These are phyloP conservation scores for Arthrobotrys iridis DNA, from an alignment of 2,329 filamentous ascomycete species.

Conservation along the genomic window DNA sequence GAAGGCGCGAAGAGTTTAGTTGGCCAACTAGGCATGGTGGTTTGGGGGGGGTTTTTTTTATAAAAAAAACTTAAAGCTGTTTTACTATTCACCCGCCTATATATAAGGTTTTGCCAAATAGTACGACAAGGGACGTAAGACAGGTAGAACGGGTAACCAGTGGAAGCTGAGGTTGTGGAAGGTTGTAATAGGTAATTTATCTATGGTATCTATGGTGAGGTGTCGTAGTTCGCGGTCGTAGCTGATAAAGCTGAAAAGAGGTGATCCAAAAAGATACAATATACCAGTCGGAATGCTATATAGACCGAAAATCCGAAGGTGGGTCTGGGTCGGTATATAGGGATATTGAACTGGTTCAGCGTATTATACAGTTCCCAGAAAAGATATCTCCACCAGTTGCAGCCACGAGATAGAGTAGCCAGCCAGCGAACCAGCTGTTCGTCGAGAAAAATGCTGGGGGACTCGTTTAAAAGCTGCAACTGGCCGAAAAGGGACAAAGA, in stretches of 20 bases:
- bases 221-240: too few species aligned
- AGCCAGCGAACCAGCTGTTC: not conserved
- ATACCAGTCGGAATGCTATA: not conserved
- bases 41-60: not conserved
- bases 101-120: not conserved
- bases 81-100: too few species aligned
- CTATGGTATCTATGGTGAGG: too few species aligned
- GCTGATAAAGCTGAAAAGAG: too few species aligned
- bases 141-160: too few species aligned
- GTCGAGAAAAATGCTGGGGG: not conserved
- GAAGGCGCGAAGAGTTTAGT: conserved; percentile 44
- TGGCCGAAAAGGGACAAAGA: conserved; percentile 23
- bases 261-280: not conserved
- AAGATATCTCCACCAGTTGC: too few species aligned
- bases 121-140: too few species aligned
- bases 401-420: not conserved
- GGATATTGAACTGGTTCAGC: too few species aligned
- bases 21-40: conserved; percentile 53
- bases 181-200: too few species aligned
- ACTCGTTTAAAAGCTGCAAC: conserved; percentile 6
- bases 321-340: not conserved
- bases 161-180: too few species aligned
- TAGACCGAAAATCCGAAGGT: not conserved
- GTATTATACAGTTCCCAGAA: too few species aligned
- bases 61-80: too few species aligned